phyloP scores from a whole-genome alignment of 2,329 filamentous ascomycete genomes.

The Corinectria fuckeliana region DNA sequence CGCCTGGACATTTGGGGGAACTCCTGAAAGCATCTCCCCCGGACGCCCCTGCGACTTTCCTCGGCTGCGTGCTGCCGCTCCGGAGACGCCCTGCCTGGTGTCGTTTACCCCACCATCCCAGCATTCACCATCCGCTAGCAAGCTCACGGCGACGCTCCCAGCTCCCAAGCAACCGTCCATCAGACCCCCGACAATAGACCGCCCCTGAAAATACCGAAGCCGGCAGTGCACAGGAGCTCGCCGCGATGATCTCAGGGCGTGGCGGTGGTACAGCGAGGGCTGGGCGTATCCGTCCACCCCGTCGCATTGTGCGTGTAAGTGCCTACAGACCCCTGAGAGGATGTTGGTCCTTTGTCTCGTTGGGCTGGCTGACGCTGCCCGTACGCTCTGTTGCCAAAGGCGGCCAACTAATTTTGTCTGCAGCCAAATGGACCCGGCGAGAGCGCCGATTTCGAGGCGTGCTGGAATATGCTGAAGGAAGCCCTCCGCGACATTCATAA shows the following conservation, averaged over 20 bases:
- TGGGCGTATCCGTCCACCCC: conserved; percentile 52
- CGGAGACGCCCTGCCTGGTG: background rate
- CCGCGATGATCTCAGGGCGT: conserved; percentile 56
- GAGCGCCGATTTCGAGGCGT: conserved; percentile 80
- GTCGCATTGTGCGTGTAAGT: conserved; percentile 52
- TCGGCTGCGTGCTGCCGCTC: background rate
- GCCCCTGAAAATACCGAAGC: background rate
- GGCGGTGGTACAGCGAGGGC: conserved; percentile 51
- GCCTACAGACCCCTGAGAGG: background rate
- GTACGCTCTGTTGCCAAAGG: background rate
- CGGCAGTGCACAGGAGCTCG: background rate
- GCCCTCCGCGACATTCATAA: conserved; percentile 89
- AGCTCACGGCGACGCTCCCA: background rate
- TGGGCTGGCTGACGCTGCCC: background rate
- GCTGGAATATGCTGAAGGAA: conserved; percentile 78
- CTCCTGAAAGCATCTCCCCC: background rate
- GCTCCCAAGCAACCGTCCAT: background rate
- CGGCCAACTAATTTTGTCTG: conserved; percentile 15
- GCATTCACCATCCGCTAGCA: background rate
- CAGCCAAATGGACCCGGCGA: conserved; percentile 54
- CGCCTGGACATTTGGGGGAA: conserved; percentile 22
- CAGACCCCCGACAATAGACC: background rate
- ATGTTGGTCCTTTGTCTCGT: background rate
- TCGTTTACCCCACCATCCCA: conserved; percentile 20
- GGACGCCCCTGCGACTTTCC: background rate